Percentiles rank a stretch among this genome's conserved stretches.
Conservation (phyloP, 1,139 yeast species). For the Pichia sp. region DNA sequence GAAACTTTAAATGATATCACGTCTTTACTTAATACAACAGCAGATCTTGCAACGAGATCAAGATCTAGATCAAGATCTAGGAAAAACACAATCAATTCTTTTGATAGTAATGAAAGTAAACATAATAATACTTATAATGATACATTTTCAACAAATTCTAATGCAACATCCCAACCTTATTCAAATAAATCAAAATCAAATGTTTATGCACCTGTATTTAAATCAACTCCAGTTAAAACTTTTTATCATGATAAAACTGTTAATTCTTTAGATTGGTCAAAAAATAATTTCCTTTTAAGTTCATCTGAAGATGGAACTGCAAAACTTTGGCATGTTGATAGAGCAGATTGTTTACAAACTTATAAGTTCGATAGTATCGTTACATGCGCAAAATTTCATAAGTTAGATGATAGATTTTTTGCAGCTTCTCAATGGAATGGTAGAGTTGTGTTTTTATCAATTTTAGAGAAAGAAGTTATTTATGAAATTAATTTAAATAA, state of each 20-base stretch:
- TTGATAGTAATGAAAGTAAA: constrained; percentile 1
- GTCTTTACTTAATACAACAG: constrained; percentile 13
- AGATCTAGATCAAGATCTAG: constrained; percentile 5
- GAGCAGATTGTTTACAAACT: constrained; percentile 55
- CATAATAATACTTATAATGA: neutral
- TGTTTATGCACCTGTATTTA: constrained; percentile 72
- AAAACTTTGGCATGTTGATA: constrained; percentile 76
- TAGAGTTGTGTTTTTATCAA: constrained; percentile 74
- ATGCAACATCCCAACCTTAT: no score
- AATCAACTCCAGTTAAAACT: constrained; percentile 55
- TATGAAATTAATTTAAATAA: constrained; percentile 35
- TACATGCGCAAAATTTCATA: constrained; percentile 77
- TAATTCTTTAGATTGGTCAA: constrained; percentile 79
- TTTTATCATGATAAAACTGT: constrained; percentile 64
- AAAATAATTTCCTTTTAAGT: constrained; percentile 71
- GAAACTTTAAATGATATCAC: constrained; percentile 13
- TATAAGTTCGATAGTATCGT: constrained; percentile 78
- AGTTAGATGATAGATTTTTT: constrained; percentile 82
- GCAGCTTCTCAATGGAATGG: constrained; percentile 80
- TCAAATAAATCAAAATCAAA: constrained; percentile 10
- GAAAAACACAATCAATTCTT: constrained; percentile 7
- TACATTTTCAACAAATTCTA: neutral
- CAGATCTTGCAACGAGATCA: neutral
- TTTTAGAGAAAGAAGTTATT: constrained; percentile 63
- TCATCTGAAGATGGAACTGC: constrained; percentile 87